These are phyloP conservation scores for Pleodorina starrii DNA, from an alignment of 139 green algal genomes.

Conservation along the genomic window DNA sequence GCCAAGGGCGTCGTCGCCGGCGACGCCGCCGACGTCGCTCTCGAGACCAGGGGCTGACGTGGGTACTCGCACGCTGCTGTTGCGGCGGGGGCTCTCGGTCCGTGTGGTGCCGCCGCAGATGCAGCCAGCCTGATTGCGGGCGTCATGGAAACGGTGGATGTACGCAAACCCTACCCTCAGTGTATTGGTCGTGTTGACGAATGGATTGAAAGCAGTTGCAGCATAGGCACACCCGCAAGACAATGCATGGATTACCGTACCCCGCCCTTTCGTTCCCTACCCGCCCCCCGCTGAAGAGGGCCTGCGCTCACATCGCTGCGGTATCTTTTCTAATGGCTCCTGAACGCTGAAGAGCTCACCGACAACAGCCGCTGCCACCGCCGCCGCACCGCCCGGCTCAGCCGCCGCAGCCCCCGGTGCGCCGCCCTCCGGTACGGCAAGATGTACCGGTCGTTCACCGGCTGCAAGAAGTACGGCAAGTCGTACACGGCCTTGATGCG, in stretches of 20 bases:
- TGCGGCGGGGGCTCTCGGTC: background rate
- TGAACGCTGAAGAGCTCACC: background rate
- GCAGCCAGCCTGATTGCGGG: background rate
- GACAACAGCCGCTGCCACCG: background rate
- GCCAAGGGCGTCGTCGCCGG: background rate
- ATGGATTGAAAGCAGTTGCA: too few species aligned
- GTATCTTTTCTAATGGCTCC: too few species aligned
- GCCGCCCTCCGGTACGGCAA: conserved; percentile 1
- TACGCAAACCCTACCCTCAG: too few species aligned
- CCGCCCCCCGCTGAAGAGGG: too few species aligned
- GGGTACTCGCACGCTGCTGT: background rate
- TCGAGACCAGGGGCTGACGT: background rate
- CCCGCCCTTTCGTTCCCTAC: too few species aligned
- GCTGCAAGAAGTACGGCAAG: conserved; percentile 11
- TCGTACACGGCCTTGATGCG: conserved; percentile 49
- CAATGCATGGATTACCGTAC: too few species aligned
- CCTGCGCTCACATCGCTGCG: too few species aligned
- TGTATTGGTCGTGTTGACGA: too few species aligned
- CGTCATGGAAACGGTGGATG: too few species aligned
- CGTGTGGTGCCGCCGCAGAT: background rate
- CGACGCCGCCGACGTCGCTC: background rate
- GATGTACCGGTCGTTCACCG: conserved; percentile 40
- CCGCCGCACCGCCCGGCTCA: background rate
- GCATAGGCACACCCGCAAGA: too few species aligned
- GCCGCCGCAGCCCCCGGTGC: background rate